Evolutionary conservation across 2,329 filamentous ascomycete species (phyloP).

Genomic region (Scortechinia acanthostroma): DNA sequence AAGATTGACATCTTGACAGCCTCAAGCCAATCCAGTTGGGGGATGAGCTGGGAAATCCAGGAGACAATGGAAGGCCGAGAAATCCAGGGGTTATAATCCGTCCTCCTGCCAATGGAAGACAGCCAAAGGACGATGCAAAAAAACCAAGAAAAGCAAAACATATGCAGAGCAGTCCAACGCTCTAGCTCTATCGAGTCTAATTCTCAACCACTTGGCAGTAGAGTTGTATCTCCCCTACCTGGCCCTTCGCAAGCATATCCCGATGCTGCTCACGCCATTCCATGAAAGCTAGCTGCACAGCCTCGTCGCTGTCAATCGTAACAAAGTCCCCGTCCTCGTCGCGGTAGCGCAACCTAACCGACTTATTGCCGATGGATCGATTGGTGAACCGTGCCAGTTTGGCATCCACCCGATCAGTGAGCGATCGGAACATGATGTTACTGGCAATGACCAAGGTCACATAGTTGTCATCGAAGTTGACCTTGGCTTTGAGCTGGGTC

Average conservation of each 20-base stretch:
- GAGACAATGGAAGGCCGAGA: neutral
- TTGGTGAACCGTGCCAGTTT: slow-evolving; percentile 63
- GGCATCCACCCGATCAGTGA: slow-evolving; percentile 69
- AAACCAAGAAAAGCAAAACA: neutral
- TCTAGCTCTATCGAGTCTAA: slow-evolving; percentile 1
- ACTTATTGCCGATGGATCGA: slow-evolving; percentile 53
- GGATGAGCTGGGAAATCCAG: neutral
- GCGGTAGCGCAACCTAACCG: slow-evolving; percentile 61
- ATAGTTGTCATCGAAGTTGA: slow-evolving; percentile 56
- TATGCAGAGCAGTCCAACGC: neutral
- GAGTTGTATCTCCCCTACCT: slow-evolving; percentile 57
- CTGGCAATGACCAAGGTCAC: slow-evolving; percentile 68
- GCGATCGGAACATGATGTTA: slow-evolving; percentile 64
- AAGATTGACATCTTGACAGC: neutral
- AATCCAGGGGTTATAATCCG: neutral
- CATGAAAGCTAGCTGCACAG: slow-evolving; percentile 67
- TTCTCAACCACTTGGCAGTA: slow-evolving; percentile 28
- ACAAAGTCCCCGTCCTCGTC: slow-evolving; percentile 69
- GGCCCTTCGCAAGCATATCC: slow-evolving; percentile 28
- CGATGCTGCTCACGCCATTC: slow-evolving; percentile 54
- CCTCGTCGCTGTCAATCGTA: slow-evolving; percentile 66
- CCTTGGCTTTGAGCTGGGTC: slow-evolving; percentile 66
- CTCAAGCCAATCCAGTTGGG: neutral
- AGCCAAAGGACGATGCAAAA: neutral
- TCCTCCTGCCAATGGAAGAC: neutral